These are phyloP conservation scores for Withania somnifera DNA, from an alignment of 305 asterid genomes.

Conservation along the genomic window DNA sequence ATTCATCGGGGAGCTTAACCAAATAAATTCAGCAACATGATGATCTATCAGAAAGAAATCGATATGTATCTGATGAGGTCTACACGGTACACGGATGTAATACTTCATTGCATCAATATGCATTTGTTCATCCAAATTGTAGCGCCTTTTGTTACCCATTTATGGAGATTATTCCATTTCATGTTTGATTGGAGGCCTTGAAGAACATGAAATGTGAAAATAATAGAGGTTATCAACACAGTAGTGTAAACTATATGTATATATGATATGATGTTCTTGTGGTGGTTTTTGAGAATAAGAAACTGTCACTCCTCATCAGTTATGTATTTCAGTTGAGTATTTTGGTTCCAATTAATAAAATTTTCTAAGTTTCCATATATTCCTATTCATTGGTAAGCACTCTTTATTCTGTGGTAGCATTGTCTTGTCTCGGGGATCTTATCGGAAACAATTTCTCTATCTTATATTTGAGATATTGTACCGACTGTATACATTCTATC, in stretches of 20 bases:
- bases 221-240: background rate
- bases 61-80: background rate
- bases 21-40: background rate
- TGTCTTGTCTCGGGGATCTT: too few species aligned
- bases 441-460: too few species aligned
- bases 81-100: background rate
- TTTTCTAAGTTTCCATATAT: background rate
- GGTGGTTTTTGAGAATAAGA: background rate
- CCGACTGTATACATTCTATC: too few species aligned
- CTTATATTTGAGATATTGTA: too few species aligned
- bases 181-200: background rate
- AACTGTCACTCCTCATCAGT: background rate
- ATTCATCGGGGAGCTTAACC: background rate
- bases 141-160: background rate
- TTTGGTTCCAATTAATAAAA: background rate
- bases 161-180: background rate
- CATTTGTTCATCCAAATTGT: background rate
- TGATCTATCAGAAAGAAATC: background rate
- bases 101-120: background rate
- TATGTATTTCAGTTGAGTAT: background rate
- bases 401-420: too few species aligned
- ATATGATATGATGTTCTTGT: background rate
- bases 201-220: background rate
- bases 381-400: background rate
- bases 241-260: background rate